Evolutionary conservation across 108 stramenopile genomes (phyloP).

Genomic region (Phaeodactylum tricornutum): DNA sequence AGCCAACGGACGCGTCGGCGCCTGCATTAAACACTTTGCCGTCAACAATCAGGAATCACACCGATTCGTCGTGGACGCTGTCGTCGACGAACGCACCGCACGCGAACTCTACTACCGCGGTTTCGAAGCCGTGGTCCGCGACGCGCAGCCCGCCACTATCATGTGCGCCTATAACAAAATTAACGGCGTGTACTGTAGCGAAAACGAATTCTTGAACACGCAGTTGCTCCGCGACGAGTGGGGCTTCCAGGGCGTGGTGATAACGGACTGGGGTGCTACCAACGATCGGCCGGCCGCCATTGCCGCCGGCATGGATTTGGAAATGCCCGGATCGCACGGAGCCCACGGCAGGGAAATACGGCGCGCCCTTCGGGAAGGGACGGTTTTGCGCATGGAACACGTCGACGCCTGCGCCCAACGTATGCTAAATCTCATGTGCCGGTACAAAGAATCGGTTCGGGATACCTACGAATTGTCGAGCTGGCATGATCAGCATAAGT

Average conservation of each 20-base stretch:
- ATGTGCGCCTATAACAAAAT: conserved; percentile 51
- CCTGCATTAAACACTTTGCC: conserved; percentile 56
- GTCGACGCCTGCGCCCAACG: conserved; percentile 20
- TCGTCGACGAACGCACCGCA: conserved; percentile 53
- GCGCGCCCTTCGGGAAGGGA: conserved; percentile 12
- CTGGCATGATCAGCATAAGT: conserved; percentile 17
- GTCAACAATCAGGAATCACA: conserved; percentile 60
- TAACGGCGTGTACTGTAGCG: conserved; percentile 53
- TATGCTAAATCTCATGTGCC: conserved; percentile 7
- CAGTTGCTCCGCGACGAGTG: conserved; percentile 32
- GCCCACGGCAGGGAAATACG: conserved; percentile 10
- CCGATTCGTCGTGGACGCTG: conserved; percentile 33
- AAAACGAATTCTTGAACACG: conserved; percentile 25
- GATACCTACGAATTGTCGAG: neutral
- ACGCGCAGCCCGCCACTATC: conserved; percentile 23
- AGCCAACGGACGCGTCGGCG: conserved; percentile 23
- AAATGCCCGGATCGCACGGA: conserved; percentile 57
- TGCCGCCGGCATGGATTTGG: conserved; percentile 49
- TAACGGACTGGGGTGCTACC: conserved; percentile 71
- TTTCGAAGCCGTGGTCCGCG: conserved; percentile 34
- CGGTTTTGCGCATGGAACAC: neutral
- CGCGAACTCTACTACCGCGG: conserved; percentile 49
- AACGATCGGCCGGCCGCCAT: conserved; percentile 30
- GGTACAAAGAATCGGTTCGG: neutral
- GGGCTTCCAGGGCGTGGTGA: conserved; percentile 47